Evolutionary conservation across 2,329 filamentous ascomycete species (phyloP), one percentile per base, ranked within the genome.

Genomic region (Sclerotinia borealis): DNA sequence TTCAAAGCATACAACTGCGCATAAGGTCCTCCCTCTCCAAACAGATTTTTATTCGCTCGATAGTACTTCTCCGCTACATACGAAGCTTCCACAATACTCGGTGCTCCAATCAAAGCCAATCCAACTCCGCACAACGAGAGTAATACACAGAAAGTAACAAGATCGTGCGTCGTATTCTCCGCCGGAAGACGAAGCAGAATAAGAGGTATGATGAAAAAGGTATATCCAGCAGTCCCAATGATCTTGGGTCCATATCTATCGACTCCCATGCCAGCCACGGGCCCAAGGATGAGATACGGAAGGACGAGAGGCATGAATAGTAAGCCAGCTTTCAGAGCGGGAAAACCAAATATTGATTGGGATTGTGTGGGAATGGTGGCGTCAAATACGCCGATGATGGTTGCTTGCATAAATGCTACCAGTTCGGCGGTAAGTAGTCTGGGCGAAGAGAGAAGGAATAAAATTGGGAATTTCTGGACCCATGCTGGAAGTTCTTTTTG

Each of bases 1-100:
- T 84, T 86, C 64, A 89, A 76, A 3, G 83, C 85, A 71, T 88
- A 89, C 0, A 88, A 77, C 73, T 89, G 86, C 2, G 85, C 85
- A 70, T 87, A 87, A 0, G 85, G 85, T 0, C 83, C 82, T 5
- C 81, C 76, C 1, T 77, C 73, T 0, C 83, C 82, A 67, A 87
- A 87, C 58, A 83, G 76, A 0, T 78, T 79, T 1, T 77, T 77
- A 63, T 87, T 87, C 1, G 79, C 79, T 51, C 79, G 76, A 65
- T 84, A 79, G 68, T 84, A 86, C 48, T 77, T 79, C 66, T 83
- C 79, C 1, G 86, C 78, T 0, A 86, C 77, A 13, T 77, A 75
- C 6, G 82, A 82, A 1, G 82, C 78, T 71, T 87, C 85, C 22
- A 87, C 84, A 10, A 86, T 78, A 11, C 78, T 78, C 0, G 82